Evolutionary conservation across 2,329 filamentous ascomycete genomes (phyloP).

Genomic region (Pezicula carpinea): DNA sequence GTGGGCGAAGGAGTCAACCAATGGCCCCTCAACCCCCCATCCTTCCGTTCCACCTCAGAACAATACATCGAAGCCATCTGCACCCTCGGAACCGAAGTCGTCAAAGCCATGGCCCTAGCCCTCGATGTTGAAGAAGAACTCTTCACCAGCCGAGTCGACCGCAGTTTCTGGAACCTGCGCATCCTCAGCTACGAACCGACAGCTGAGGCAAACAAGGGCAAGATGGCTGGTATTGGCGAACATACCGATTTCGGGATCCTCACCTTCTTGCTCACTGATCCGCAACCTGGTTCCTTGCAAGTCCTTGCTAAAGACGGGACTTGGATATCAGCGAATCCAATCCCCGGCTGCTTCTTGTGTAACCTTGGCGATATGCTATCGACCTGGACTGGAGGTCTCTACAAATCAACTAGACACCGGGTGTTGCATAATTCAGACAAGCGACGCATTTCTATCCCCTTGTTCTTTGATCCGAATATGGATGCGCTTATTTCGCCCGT

Average conservation of each 20-base stretch:
- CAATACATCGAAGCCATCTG: conserved; percentile 7
- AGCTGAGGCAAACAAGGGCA: neutral
- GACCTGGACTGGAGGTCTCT: conserved; percentile 4
- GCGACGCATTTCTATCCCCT: conserved; percentile 9
- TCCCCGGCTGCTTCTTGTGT: conserved; percentile 7
- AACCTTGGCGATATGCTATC: conserved; percentile 10
- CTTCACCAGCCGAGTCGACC: conserved; percentile 9
- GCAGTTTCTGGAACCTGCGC: conserved; percentile 15
- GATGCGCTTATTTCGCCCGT: conserved; percentile 10
- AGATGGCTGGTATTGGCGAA: conserved; percentile 9
- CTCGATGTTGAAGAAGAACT: conserved; percentile 12
- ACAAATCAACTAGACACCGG: conserved; percentile 1
- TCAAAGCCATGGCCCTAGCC: conserved; percentile 11
- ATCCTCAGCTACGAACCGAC: conserved; percentile 9
- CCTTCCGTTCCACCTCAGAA: conserved; percentile 7
- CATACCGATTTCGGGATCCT: conserved; percentile 17
- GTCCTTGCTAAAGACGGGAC: conserved; percentile 9
- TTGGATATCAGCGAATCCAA: conserved; percentile 14
- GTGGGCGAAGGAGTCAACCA: conserved; percentile 10
- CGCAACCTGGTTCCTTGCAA: conserved; percentile 10
- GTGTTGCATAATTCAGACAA: conserved; percentile 1
- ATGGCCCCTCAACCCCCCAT: conserved; percentile 4
- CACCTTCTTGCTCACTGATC: conserved; percentile 14
- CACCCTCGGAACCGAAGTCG: conserved; percentile 6
- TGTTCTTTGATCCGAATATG: conserved; percentile 13